These are phyloP conservation scores for Leccinum obscurum DNA, from an alignment of 768 basidiomycete species.

Conservation along the genomic window DNA sequence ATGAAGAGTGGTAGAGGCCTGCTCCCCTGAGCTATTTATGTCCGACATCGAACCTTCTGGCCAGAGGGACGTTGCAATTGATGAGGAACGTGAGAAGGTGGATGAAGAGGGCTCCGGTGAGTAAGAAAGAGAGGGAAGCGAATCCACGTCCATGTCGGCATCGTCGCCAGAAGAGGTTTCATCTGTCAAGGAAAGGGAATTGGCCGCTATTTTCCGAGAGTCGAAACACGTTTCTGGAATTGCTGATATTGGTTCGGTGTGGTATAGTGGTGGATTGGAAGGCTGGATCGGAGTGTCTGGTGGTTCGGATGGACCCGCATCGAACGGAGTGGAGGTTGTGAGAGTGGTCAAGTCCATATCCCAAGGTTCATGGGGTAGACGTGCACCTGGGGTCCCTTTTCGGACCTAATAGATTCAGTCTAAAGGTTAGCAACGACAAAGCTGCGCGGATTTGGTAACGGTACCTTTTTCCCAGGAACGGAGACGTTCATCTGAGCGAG, in stretches of 20 bases:
- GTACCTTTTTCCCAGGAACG: conserved; percentile 38
- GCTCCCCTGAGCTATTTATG: conserved; percentile 20
- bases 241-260: neutral
- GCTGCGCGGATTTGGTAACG: neutral
- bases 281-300: neutral
- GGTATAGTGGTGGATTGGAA: neutral
- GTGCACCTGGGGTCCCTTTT: conserved; percentile 44
- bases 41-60: conserved; percentile 12
- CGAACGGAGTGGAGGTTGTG: neutral
- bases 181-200: conserved; percentile 14
- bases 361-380: conserved; percentile 45
- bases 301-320: conserved; percentile 1
- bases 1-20: conserved; percentile 1
- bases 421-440: neutral
- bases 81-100: conserved; percentile 46
- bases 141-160: conserved; percentile 33
- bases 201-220: conserved; percentile 9
- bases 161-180: conserved; percentile 26
- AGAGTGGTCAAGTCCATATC: conserved; percentile 22
- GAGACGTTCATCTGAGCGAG: conserved; percentile 38
- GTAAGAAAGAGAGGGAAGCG: conserved; percentile 36
- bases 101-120: conserved; percentile 35
- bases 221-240: conserved; percentile 8
- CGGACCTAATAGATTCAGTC: conserved; percentile 30
- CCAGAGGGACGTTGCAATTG: conserved; percentile 38